Evolutionary conservation across 352 stramenopile genomes (phyloP).

Genomic region (Pythium dissimile): DNA sequence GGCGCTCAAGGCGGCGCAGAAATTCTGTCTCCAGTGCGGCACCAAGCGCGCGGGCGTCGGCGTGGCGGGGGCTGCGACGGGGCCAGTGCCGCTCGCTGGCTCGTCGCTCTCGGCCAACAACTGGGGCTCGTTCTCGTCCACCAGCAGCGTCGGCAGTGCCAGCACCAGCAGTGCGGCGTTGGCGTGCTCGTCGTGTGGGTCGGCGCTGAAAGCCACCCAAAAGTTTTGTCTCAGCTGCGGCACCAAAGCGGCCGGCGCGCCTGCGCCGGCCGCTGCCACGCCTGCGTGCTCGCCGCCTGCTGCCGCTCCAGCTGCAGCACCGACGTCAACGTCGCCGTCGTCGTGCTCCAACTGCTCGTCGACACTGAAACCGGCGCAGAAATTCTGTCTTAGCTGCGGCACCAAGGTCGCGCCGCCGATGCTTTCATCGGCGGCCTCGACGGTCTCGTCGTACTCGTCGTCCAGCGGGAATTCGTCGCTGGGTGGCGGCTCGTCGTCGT

Average conservation of each 20-base stretch:
- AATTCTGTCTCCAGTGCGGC: slow-evolving; percentile 80
- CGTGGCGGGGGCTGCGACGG: slow-evolving; percentile 15
- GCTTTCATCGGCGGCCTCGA: slow-evolving; percentile 4
- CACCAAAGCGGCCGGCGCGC: slow-evolving; percentile 37
- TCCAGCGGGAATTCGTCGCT: no score
- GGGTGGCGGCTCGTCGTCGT: slow-evolving; percentile 24
- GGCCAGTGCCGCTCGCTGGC: slow-evolving; percentile 9
- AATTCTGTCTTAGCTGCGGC: slow-evolving; percentile 80
- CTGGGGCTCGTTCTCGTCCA: slow-evolving; percentile 3
- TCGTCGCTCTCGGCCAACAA: neutral
- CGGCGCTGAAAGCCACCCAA: slow-evolving; percentile 50
- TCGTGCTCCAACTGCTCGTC: slow-evolving; percentile 46
- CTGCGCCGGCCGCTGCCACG: slow-evolving; percentile 6
- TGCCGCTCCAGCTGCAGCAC: slow-evolving; percentile 13
- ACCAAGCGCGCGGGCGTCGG: slow-evolving; percentile 12
- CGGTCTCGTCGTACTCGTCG: slow-evolving; percentile 20
- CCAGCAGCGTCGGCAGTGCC: slow-evolving; percentile 17
- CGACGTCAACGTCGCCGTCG: slow-evolving; percentile 2
- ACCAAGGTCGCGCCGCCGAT: slow-evolving; percentile 32
- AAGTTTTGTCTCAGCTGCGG: slow-evolving; percentile 83
- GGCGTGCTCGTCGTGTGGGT: slow-evolving; percentile 42
- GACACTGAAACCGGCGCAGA: slow-evolving; percentile 56
- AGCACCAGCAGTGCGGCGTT: slow-evolving; percentile 7
- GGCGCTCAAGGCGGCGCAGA: slow-evolving; percentile 59
- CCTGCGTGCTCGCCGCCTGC: slow-evolving; percentile 7